These are phyloP conservation scores for Fusarium coicis DNA, from an alignment of 2,329 filamentous ascomycete genomes.

Conservation along the genomic window DNA sequence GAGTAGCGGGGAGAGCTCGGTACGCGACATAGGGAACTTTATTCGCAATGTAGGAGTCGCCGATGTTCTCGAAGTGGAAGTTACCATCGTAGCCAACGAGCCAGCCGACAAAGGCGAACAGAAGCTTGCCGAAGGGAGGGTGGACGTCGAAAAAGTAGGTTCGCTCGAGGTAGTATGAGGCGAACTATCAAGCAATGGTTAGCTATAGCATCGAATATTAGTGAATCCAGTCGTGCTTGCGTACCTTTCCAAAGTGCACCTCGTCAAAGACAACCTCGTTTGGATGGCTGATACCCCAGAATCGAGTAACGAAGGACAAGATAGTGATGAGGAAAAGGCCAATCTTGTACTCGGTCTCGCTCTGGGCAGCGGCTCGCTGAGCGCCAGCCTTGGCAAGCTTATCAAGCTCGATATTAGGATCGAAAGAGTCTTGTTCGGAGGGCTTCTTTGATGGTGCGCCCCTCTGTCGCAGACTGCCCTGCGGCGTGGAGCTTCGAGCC, in stretches of 20 bases:
- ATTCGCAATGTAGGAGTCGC: constrained; percentile 96
- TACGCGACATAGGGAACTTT: constrained; percentile 98
- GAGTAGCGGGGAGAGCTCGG: constrained; percentile 88
- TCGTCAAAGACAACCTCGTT: constrained; percentile 99
- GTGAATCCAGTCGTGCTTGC: constrained; percentile 49
- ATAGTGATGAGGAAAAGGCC: constrained; percentile 80
- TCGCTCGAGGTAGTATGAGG: constrained; percentile 87
- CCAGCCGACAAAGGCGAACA: constrained; percentile 98
- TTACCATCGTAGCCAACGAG: constrained; percentile 95
- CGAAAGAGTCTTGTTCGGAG: constrained; percentile 52
- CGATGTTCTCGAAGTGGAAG: constrained; percentile 99
- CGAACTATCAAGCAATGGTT: constrained; percentile 62
- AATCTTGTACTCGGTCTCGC: constrained; percentile 87
- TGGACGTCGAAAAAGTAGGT: constrained; percentile 99
- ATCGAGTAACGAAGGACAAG: constrained; percentile 89
- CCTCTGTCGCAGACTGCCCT: constrained; percentile 69
- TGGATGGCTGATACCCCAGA: constrained; percentile 95
- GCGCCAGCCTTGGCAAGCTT: constrained; percentile 56
- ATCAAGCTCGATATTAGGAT: constrained; percentile 62
- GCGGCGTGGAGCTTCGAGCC: constrained; percentile 62
- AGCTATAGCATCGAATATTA: constrained; percentile 11
- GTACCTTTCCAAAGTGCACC: constrained; percentile 98
- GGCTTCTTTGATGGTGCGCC: constrained; percentile 63
- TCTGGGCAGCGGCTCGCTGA: constrained; percentile 52
- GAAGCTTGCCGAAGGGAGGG: constrained; percentile 96